Evolutionary conservation across 306 rosid species (phyloP), one percentile per base, ranked within the genome.

Genomic region (Glycyrrhiza uralensis): DNA sequence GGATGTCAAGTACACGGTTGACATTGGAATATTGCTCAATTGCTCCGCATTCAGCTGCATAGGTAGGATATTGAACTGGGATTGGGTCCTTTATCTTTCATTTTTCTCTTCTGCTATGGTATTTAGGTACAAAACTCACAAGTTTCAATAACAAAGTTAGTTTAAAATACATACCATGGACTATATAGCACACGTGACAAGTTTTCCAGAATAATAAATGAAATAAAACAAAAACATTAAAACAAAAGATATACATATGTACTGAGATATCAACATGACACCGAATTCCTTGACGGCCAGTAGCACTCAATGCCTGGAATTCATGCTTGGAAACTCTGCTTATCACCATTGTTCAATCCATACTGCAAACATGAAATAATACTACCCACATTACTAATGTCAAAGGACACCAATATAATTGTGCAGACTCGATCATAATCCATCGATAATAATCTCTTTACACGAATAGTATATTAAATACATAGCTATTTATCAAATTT

Each of bases 271-370:
- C 73, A 65, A 71, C 59, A 62, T 13, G 44, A 44, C 50, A 42
- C 55, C 38, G 75, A 75, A 18, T 49, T 52, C 62, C 73, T 52
- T 38, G 76, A 44, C 44, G 13, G 15, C 71, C 49, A 12, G 52
- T 10, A 12, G 42, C 60, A 68, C 56, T 79, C 82, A 83, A 85
- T 76, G 83, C 85, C 72, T 72, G 33, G 77, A 79, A 59, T 83
- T 84, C 73, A 51, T 58, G 46, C 79, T 81, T 63, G 60, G 44
- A 30, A 75, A 76, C 69, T 83, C 56, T 68, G 19, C 66, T 72
- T 80, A 12, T 88, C 92, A 42, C 80, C 75, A 22, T 76, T 64
- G 84, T 62, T 87, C 78, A 91, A 71, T 75, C 97, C 97, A 18
- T 93, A 86, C 98, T 91, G 96, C 89, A 86, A 46, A 63, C 41